Evolutionary conservation across 805 yeast genomes (phyloP), one percentile per base, ranked within the genome.

Genomic region (Zygotorulaspora danielsina): DNA sequence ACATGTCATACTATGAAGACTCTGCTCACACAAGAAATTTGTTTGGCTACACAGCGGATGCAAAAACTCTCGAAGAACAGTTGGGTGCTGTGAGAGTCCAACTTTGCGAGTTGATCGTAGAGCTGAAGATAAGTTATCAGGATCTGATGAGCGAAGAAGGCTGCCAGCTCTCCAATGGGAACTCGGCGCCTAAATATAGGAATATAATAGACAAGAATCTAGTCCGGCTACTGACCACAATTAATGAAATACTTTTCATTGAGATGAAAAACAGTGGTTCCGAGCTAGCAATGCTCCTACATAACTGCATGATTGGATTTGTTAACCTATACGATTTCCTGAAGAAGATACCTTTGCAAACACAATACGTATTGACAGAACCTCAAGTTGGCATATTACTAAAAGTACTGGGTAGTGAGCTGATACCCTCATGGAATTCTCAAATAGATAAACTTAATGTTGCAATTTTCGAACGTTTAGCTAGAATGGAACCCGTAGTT

Each of bases 281-380:
- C 18, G 33, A 44, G 6, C 19, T 44, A 21, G 35, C 48, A 12
- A 13, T 41, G 16, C 57, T 50, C 21, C 19, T 55, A 24, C 46
- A 47, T 18, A 56, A 55, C 34, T 53, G 59, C 27, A 31, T 49
- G 19, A 36, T 49, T 27, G 61, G 61, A 10, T 52, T 55, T 33
- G 42, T 45, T 12, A 54, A 53, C 31, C 34, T 55, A 6, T 43
- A 46, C 32, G 50, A 48, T 19, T 56, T 54, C 25, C 27, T 53
- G 34, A 45, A 46, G 19, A 47, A 48, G 32, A 46, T 53, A 13
- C 57, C 56, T 3, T 24, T 44, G 32, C 48, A 46, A 18, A 44
- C 45, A 17, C 47, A 46, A 33, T 45, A 46, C 29, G 42, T 43
- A 28, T 38, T 52, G 7, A 45, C 53, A 9, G 44, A 36, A 25